A percentile compares a stretch with the other conserved stretches of the same genome.
phyloP scores from a whole-genome alignment of 371 early-diverging fungal species.

The Haplosporangium sp. region DNA sequence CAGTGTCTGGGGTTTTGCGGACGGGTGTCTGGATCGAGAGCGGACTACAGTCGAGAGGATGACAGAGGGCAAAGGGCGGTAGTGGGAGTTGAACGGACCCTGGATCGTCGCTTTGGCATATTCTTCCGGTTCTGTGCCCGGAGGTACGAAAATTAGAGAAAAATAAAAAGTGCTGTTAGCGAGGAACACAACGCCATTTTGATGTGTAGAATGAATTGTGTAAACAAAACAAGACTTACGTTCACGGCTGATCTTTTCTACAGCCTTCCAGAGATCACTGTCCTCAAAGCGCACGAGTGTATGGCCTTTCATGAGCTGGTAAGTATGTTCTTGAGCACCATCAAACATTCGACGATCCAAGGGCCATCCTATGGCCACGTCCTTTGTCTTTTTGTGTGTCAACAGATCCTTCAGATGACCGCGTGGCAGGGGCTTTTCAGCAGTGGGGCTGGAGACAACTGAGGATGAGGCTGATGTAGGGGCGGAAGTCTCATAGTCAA shows the following conservation, averaged over 20 bases:
- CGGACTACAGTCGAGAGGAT: slow-evolving; percentile 33
- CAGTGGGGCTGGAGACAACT: not conserved
- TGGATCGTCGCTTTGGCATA: slow-evolving; percentile 36
- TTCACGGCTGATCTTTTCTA: slow-evolving; percentile 36
- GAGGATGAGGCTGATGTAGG: not conserved
- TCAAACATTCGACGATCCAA: slow-evolving; percentile 66
- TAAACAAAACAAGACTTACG: slow-evolving; percentile 18
- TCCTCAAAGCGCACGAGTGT: slow-evolving; percentile 65
- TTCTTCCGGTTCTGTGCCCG: slow-evolving; percentile 27
- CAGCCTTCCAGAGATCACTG: slow-evolving; percentile 52
- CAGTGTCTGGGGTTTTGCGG: slow-evolving; percentile 23
- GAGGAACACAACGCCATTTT: not conserved
- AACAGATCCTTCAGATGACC: no score
- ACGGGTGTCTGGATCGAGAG: slow-evolving; percentile 36
- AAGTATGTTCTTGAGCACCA: slow-evolving; percentile 68
- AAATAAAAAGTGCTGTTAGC: not conserved
- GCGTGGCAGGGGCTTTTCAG: no score
- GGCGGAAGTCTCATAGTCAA: slow-evolving; percentile 6
- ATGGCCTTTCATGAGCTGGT: slow-evolving; percentile 66
- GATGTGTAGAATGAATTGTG: not conserved
- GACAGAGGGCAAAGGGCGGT: slow-evolving; percentile 34
- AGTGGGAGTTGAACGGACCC: slow-evolving; percentile 24
- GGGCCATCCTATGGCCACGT: slow-evolving; percentile 30
- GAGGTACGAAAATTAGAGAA: not conserved
- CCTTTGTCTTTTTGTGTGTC: not conserved